Evolutionary conservation across 768 basidiomycete genomes (phyloP).

Genomic region (Boletus subcaerulescens): DNA sequence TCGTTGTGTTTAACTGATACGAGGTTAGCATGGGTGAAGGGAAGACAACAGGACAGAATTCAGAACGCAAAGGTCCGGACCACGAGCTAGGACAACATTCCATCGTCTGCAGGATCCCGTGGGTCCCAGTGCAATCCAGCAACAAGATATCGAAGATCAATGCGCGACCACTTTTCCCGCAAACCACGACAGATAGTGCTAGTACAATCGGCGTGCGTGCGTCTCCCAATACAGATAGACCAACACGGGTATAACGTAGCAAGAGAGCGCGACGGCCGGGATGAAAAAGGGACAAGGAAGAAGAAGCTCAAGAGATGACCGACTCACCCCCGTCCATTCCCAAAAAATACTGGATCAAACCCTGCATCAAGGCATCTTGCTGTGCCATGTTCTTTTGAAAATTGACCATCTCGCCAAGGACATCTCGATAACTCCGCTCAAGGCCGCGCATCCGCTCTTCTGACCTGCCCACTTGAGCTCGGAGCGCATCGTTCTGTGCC

Average conservation of each 20-base stretch:
- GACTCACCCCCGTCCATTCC: constrained; percentile 59
- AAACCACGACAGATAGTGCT: too few relatives aligned
- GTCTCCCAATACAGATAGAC: not conserved
- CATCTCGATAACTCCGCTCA: constrained; percentile 63
- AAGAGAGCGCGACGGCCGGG: too few relatives aligned
- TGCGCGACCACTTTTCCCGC: too few relatives aligned
- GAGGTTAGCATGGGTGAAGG: constrained; percentile 4
- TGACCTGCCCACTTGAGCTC: constrained; percentile 32
- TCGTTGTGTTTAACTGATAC: constrained; percentile 26
- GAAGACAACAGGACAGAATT: not conserved
- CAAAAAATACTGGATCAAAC: constrained; percentile 76
- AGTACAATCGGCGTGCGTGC: not conserved
- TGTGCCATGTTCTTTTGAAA: constrained; percentile 76
- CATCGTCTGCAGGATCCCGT: too few relatives aligned
- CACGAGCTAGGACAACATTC: too few relatives aligned
- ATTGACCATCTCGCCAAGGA: constrained; percentile 67
- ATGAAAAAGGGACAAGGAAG: not conserved
- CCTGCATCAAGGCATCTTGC: constrained; percentile 82
- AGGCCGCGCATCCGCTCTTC: constrained; percentile 56
- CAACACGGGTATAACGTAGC: not conserved
- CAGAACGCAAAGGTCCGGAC: not conserved
- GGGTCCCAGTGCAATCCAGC: too few relatives aligned
- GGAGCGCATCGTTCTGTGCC: constrained; percentile 31
- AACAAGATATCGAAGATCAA: too few relatives aligned
- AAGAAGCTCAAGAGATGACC: not conserved